phyloP scores from a whole-genome alignment of 2,329 filamentous ascomycete genomes.

The Fusarium aywerte region DNA sequence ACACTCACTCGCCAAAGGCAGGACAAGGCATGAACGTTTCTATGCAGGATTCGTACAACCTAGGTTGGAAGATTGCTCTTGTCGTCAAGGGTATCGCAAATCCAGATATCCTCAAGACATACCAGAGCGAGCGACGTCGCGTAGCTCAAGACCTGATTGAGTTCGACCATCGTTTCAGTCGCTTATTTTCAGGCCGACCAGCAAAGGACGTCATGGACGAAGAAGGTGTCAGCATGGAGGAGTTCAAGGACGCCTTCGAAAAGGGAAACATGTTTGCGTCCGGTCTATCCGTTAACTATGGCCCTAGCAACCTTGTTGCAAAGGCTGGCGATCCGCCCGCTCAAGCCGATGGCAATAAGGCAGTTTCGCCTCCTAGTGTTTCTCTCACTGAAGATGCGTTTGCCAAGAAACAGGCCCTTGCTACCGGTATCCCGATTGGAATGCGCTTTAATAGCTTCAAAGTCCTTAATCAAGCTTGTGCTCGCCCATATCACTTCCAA shows the following conservation, averaged over 20 bases:
- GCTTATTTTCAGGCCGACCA: neutral
- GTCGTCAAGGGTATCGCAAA: slow-evolving; percentile 66
- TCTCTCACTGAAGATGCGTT: neutral
- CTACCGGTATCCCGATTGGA: slow-evolving; percentile 49
- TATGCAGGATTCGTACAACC: slow-evolving; percentile 71
- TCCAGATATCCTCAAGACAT: slow-evolving; percentile 62
- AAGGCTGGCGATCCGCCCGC: neutral
- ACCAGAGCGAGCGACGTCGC: slow-evolving; percentile 71
- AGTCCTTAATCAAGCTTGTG: slow-evolving; percentile 68
- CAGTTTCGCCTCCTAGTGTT: neutral
- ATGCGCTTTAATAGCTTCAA: slow-evolving; percentile 69
- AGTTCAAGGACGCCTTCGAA: neutral
- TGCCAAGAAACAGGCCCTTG: slow-evolving; percentile 1
- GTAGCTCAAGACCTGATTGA: slow-evolving; percentile 68
- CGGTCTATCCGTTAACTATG: neutral
- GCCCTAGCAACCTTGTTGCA: neutral
- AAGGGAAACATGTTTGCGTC: slow-evolving; percentile 1
- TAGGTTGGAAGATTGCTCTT: slow-evolving; percentile 64
- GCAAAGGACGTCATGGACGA: slow-evolving; percentile 1
- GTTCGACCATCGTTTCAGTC: slow-evolving; percentile 56
- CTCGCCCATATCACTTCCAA: slow-evolving; percentile 52
- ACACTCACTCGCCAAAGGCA: slow-evolving; percentile 78
- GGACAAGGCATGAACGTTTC: slow-evolving; percentile 75
- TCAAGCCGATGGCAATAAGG: neutral
- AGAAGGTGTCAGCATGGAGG: neutral